Percentiles rank a stretch among this genome's conserved stretches.
These are phyloP conservation scores for Castanospermum australe DNA, from an alignment of 306 rosid species.

Conservation along the genomic window DNA sequence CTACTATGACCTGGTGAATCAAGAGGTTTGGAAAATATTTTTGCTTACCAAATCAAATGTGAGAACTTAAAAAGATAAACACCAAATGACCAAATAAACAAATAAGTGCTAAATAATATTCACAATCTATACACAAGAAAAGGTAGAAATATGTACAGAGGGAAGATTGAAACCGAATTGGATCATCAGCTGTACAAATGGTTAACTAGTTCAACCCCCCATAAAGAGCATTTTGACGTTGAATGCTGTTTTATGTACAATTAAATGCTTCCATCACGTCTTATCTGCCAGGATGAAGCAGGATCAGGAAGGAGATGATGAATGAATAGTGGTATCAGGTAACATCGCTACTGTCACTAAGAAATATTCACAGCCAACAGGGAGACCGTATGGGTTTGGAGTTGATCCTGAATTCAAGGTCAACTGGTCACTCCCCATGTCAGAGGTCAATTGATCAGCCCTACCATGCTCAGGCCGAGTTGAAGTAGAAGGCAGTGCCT, in stretches of 20 bases:
- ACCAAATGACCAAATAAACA: neutral
- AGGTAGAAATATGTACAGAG: conserved; percentile 44
- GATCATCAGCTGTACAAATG: conserved; percentile 63
- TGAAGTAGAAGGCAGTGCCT: conserved; percentile 36
- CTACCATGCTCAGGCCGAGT: conserved; percentile 43
- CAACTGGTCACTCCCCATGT: conserved; percentile 64
- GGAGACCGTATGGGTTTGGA: conserved; percentile 81
- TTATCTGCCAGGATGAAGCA: conserved; percentile 59
- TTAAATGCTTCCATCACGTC: conserved; percentile 94
- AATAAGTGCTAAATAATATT: conserved; percentile 38
- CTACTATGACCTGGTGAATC: neutral
- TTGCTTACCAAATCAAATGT: neutral
- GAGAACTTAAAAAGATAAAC: neutral
- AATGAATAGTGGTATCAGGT: conserved; percentile 90
- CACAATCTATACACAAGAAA: conserved; percentile 35
- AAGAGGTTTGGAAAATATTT: neutral
- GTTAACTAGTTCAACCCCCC: conserved; percentile 53
- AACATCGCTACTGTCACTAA: conserved; percentile 97
- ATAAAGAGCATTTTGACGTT: conserved; percentile 36
- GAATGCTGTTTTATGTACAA: conserved; percentile 63
- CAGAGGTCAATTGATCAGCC: conserved; percentile 45
- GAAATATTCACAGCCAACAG: conserved; percentile 95
- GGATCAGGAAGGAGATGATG: conserved; percentile 96
- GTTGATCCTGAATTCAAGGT: conserved; percentile 95
- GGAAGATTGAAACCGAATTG: conserved; percentile 43